Evolutionary conservation across 2,329 filamentous ascomycete species (phyloP), one percentile per base, ranked within the genome.

Genomic region (Colletotrichum gloeosporioides): DNA sequence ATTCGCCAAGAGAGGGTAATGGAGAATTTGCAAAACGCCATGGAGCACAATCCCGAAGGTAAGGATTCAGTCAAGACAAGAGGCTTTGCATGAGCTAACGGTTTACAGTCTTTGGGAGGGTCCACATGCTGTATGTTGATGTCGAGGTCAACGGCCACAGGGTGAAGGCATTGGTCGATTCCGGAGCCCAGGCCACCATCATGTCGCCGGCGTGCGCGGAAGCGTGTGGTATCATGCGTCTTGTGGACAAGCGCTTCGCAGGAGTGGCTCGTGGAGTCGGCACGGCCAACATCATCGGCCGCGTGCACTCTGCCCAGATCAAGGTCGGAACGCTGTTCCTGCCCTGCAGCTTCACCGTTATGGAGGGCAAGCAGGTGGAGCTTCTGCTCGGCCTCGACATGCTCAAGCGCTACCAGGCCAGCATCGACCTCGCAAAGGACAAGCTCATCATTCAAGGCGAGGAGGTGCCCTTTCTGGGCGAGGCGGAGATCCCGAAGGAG

Each of bases 31-130:
- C 96, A 99, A 82, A 97, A 96, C 86, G 97, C 97, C 57, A 96
- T 98, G 90, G 96, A 99, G 86, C 94, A 99, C 86, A 98, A 98
- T 82, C 97, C 97, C 1, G 97, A 99, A 91, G 96, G 96, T 98
- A 87, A 80, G 90, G 7, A 22, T 12, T 29, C 13, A 31, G 12
- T 22, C n/a, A n/a, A 44, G 22, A 75, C 13, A 36, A 29, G 15
- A 36, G 15, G 16, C 8, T 25, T n/a, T 10, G 22, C 61, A 34
- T 13, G 9, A 44, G 69, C 73, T 79, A 71, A 77, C 62, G 25
- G n/a, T 39, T 4, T 39, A 36, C 80, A 98, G 96, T 97, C 32
- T 99, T 99, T 82, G 97, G 95, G 70, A 92, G 95, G 80, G 97
- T 99, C 55, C 96, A 96, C 80, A 97, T 99, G 93, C 92, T 99